Base-by-base conservation (phyloP, 148 eudicot genomes). In the Camellia japonica region DNA sequence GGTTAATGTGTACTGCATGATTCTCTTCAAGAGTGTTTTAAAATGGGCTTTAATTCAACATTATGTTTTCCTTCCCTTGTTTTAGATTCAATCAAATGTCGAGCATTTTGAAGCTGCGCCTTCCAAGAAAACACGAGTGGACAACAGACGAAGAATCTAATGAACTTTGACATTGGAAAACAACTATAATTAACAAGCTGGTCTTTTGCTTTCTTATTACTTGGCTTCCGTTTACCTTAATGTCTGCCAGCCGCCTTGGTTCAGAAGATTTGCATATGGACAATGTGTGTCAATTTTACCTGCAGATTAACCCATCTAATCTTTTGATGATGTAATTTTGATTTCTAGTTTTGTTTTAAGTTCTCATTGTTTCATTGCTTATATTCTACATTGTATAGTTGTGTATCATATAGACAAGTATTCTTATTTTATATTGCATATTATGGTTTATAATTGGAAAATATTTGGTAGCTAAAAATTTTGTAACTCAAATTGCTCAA, bases 131-230 rank as follows among this genome's bases (percentile, higher is more conserved):
- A 68, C 87, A 23, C 87, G 96, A 63, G 86, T 83, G 6, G 98
- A 90, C 84, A 89, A 93, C 70, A 81, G 95, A 80, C 86, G 98
- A 79, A 88, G 98, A 85, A 93, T 93, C 68, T 93, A 82, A 87
- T 20, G 30, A 38, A 59, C 14, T 15, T 59, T 47, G 7, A 44
- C 75, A n/a, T 10, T 18, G 6, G 42, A 46, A 14, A 13, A 15
- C 18, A 63, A 64, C 47, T 15, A 9, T 49, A 7, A 14, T 49
- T 51, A n/a, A 8, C 3, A 3, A 64, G 43, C 30, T 30, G 16
- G 13, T 3, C n/a, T 30, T 76, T 46, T 62, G 68, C 63, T 38
- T 19, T 19, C 55, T 19, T 49, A 7, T 18, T 16, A 41, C 18
- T 68, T 14, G 16, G 42, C 46, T 51, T 10, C 38, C 1, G 11